Percentiles rank a stretch among this genome's conserved stretches.
Evolutionary conservation across 768 basidiomycete species (phyloP).

Genomic region (Hydnomerulius pinastri): DNA sequence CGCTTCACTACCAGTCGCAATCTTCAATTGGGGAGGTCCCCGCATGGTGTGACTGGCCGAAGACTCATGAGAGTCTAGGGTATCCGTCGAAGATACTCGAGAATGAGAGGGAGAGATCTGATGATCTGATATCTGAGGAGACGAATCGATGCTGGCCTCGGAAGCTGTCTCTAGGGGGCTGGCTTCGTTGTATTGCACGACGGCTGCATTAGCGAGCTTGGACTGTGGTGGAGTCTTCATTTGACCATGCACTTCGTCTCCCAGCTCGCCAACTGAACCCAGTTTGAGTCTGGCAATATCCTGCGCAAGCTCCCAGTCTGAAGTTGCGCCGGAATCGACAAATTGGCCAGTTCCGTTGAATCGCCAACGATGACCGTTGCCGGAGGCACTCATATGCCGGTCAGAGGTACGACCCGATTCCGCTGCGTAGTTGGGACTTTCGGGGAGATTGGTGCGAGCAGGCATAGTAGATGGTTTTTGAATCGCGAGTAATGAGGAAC

Average conservation of each 20-base stretch:
- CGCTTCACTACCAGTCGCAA: constrained; percentile 51
- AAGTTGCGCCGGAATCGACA: constrained; percentile 51
- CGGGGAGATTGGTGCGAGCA: constrained; percentile 39
- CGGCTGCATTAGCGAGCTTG: constrained; percentile 51
- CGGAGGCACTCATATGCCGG: constrained; percentile 38
- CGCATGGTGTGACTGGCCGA: constrained; percentile 59
- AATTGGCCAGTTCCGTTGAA: constrained; percentile 64
- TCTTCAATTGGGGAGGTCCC: constrained; percentile 55
- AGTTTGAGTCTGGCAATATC: constrained; percentile 75
- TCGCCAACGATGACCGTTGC: constrained; percentile 58
- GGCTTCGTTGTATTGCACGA: constrained; percentile 59
- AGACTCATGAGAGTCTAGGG: constrained; percentile 61
- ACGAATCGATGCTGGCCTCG: constrained; percentile 70
- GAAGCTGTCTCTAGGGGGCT: constrained; percentile 77
- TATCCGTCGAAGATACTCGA: constrained; percentile 82
- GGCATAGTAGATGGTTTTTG: constrained; percentile 52
- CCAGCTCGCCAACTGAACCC: constrained; percentile 50
- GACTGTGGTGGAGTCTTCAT: constrained; percentile 71
- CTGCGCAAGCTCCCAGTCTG: constrained; percentile 73
- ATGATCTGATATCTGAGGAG: constrained; percentile 69
- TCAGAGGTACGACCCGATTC: constrained; percentile 38
- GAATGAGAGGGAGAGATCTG: constrained; percentile 71
- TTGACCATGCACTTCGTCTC: constrained; percentile 51
- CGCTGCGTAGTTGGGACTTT: constrained; percentile 17
- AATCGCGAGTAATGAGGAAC: constrained; percentile 31